A percentile compares a stretch with the other conserved stretches of the same genome.
Conservation (phyloP, 371 early-diverging fungal genomes). For the Haplosporangium sp. region DNA sequence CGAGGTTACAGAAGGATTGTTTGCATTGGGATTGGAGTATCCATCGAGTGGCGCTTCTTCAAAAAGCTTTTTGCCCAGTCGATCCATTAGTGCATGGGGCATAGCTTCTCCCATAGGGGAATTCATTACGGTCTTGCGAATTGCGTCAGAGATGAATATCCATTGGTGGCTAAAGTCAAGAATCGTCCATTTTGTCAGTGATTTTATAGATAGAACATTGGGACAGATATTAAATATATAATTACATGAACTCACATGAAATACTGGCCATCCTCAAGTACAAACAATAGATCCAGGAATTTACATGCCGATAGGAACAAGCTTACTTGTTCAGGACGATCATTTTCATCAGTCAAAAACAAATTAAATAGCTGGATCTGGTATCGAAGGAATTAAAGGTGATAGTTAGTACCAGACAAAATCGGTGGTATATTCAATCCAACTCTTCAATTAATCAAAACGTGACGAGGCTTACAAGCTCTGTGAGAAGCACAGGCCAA, state of each 20-base stretch:
- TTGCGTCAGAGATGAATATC: conserved; percentile 91
- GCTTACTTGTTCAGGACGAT: conserved; percentile 76
- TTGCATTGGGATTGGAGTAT: conserved; percentile 20
- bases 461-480: conserved; percentile 68
- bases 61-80: conserved; percentile 63
- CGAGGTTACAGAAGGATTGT: conserved; percentile 5
- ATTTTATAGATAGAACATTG: not conserved
- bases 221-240: not conserved
- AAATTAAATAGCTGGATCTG: conserved; percentile 72
- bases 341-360: conserved; percentile 64
- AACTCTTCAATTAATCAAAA: not conserved
- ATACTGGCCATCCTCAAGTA: conserved; percentile 84
- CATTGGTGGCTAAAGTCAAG: conserved; percentile 81
- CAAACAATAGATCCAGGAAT: conserved; percentile 85
- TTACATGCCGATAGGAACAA: conserved; percentile 88
- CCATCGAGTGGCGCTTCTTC: conserved; percentile 51
- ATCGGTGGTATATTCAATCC: not conserved
- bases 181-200: not conserved
- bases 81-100: conserved; percentile 71
- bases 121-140: conserved; percentile 67
- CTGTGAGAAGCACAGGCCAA: conserved; percentile 92
- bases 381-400: not conserved
- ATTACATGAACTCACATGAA: conserved; percentile 72
- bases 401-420: not conserved
- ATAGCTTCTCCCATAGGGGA: conserved; percentile 57